Base-by-base conservation (phyloP, 768 basidiomycete species). In the Psilocybe azurescens region DNA sequence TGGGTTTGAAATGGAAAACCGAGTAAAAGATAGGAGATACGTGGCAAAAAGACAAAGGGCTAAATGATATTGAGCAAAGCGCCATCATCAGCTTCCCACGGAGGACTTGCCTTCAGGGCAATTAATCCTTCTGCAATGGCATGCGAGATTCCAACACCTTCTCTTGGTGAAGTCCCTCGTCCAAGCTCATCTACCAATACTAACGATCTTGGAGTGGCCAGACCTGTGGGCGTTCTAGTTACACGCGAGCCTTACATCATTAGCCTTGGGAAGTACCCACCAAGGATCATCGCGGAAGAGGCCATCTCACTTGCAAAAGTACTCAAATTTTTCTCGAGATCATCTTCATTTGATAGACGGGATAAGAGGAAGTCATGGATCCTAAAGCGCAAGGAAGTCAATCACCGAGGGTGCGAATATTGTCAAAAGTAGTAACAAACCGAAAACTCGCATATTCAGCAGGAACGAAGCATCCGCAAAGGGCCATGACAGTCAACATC, bases 221-320 rank as follows among this genome's bases (percentile, higher is more conserved):
- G 79, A 0, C 93, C 92, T 89, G 18, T 53, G 64, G 14, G 53
- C 33, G 9, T 14, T 24, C 5, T 29, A 33, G 33, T 24, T 51
- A 57, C 13, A 44, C 38, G 63, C 52, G n/a, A 11, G 14, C 32
- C 16, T 2, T 24, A 14, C 6, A 33, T n/a, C 3, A 52, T 18
- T 16, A 38, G 33, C 33, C 33, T 11, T 36, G 33, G 9, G 16
- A 14, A n/a, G 14, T 30, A 32, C 73, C 56, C 61, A 88, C 94
- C 91, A 50, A 97, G 77, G 57, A 98, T 95, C 92, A 95, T 95
- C 0, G 94, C 91, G 28, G 89, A 89, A 2, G 92, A 88, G 1
- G 90, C 87, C 94, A 99, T 98, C 76, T 99, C 97, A 65, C 86
- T 89, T 1, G 95, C 94, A 75, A 99, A 99, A 0, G 97, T 98